These are phyloP conservation scores for Parsonsia alboflavescens DNA, from an alignment of 257 asterid genomes.

Conservation along the genomic window DNA sequence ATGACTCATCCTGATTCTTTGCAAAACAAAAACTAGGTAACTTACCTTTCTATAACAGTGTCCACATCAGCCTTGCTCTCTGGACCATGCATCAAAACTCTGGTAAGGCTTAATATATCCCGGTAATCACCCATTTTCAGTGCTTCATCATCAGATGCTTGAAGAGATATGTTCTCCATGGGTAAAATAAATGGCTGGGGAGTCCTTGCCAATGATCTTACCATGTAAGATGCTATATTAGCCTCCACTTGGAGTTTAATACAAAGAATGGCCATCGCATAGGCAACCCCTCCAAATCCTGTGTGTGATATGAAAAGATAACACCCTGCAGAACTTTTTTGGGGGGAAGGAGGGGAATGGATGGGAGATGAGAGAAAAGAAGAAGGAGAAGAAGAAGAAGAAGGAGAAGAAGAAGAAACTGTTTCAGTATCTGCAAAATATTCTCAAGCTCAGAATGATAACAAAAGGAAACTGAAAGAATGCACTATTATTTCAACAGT, in stretches of 20 bases:
- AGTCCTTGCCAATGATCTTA: slow-evolving; percentile 30
- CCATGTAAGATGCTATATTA: slow-evolving; percentile 30
- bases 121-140: slow-evolving; percentile 76
- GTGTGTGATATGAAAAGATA: slow-evolving; percentile 98
- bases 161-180: slow-evolving; percentile 23
- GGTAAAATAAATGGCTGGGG: slow-evolving; percentile 32
- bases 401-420: slow-evolving; percentile 13
- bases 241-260: slow-evolving; percentile 71
- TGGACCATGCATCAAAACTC: slow-evolving; percentile 94
- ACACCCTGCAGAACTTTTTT: slow-evolving; percentile 69
- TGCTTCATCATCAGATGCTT: slow-evolving; percentile 58
- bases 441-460: neutral
- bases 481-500: neutral
- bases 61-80: slow-evolving; percentile 94
- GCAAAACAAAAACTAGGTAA: neutral
- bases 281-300: slow-evolving; percentile 96
- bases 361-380: slow-evolving; percentile 19
- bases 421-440: slow-evolving; percentile 23
- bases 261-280: slow-evolving; percentile 95
- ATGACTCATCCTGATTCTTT: neutral
- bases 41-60: slow-evolving; percentile 67
- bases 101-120: slow-evolving; percentile 86
- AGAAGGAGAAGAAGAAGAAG: neutral
- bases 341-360: neutral
- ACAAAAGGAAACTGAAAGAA: neutral